phyloP scores from a whole-genome alignment of 306 rosid genomes.

The Prunus fruticosa region DNA sequence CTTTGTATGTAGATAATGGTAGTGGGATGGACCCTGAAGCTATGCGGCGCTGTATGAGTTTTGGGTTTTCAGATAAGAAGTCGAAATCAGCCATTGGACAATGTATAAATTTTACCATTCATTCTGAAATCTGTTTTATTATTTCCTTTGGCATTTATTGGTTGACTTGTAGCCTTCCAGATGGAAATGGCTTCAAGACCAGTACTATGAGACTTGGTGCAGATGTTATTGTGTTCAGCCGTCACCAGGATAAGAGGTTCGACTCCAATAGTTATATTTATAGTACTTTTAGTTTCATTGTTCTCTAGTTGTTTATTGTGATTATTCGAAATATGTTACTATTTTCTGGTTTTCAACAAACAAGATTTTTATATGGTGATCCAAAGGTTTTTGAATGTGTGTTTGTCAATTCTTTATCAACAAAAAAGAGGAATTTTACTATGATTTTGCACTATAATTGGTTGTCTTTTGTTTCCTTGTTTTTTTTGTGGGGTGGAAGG shows the following conservation, averaged over 20 bases:
- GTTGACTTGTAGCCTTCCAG: constrained; percentile 51
- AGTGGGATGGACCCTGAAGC: constrained; percentile 89
- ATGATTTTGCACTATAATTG: too few relatives aligned
- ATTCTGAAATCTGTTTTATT: constrained; percentile 18
- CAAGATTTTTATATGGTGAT: too few relatives aligned
- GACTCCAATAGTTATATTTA: constrained; percentile 15
- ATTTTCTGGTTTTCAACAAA: too few relatives aligned
- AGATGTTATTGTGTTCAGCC: constrained; percentile 84
- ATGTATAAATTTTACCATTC: constrained; percentile 55
- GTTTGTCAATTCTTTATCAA: too few relatives aligned
- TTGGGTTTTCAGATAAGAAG: constrained; percentile 86
- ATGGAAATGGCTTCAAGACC: constrained; percentile 99
- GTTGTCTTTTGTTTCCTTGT: too few relatives aligned
- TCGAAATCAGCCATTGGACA: constrained; percentile 74
- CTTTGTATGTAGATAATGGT: constrained; percentile 67
- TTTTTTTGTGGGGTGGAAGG: too few relatives aligned
- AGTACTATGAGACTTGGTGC: constrained; percentile 98
- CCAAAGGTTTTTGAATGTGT: too few relatives aligned
- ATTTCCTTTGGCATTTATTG: constrained; percentile 27
- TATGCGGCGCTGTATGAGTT: constrained; percentile 89
- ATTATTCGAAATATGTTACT: neutral
- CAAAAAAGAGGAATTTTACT: too few relatives aligned
- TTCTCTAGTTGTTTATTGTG: neutral
- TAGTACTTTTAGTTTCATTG: neutral
- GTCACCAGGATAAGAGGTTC: constrained; percentile 58